phyloP scores from a whole-genome alignment of 129 eudicot species.

The Saussurea involucrata region DNA sequence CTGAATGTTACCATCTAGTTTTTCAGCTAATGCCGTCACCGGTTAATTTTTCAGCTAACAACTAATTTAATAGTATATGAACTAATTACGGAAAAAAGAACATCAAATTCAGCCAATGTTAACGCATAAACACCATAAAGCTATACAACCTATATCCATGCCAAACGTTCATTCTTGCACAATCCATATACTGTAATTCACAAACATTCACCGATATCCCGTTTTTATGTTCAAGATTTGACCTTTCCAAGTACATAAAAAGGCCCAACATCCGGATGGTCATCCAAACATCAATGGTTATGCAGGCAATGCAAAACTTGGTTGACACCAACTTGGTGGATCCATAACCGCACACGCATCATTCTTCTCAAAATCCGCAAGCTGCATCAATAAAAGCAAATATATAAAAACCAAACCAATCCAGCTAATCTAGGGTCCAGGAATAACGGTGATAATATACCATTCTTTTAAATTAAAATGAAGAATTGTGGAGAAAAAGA shows the following conservation, averaged over 20 bases:
- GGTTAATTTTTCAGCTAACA: too few species aligned
- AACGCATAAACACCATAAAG: not conserved
- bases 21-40: too few species aligned
- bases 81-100: not conserved
- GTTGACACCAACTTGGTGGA: conserved; percentile 70
- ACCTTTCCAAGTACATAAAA: conserved; percentile 13
- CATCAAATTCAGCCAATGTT: not conserved
- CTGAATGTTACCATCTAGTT: too few species aligned
- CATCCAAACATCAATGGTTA: conserved; percentile 25
- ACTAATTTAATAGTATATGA: not conserved
- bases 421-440: not conserved
- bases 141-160: conserved; percentile 5
- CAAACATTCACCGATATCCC: conserved; percentile 7
- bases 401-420: not conserved
- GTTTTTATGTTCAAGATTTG: not conserved
- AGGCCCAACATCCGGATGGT: not conserved
- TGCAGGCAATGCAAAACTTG: conserved; percentile 82
- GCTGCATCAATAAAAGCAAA: conserved; percentile 34
- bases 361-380: conserved; percentile 82
- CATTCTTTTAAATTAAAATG: not conserved
- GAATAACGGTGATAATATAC: not conserved
- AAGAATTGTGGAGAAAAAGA: not conserved
- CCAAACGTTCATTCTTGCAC: conserved; percentile 2
- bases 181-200: conserved; percentile 9
- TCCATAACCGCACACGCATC: conserved; percentile 85